These are phyloP conservation scores for Hypoxylon perforatum DNA, from an alignment of 495 filamentous ascomycete species.

Conservation along the genomic window DNA sequence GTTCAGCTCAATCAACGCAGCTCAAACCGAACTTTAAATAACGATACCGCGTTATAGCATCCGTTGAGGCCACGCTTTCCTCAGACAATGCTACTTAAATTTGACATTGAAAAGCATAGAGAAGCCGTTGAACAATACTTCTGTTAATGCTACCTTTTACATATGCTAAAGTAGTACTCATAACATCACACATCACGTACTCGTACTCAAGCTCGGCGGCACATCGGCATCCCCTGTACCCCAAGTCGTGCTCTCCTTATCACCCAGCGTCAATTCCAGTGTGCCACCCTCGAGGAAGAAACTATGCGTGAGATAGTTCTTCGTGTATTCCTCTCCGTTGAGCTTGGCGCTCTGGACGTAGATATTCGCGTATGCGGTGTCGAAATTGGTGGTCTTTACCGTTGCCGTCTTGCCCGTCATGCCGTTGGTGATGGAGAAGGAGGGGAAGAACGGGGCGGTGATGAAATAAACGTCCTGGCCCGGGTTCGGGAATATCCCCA, in stretches of 20 bases:
- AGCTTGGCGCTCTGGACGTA: constrained; percentile 74
- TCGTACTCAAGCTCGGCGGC: constrained; percentile 63
- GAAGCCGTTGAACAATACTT: no score
- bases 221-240: constrained; percentile 69
- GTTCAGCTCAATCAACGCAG: no score
- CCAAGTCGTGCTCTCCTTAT: constrained; percentile 71
- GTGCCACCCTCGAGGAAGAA: constrained; percentile 74
- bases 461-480: constrained; percentile 78
- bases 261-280: constrained; percentile 69
- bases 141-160: no score
- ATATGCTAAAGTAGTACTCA: no score
- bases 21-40: no score
- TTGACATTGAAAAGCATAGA: no score
- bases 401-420: constrained; percentile 71
- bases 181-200: background rate
- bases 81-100: no score
- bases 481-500: constrained; percentile 73
- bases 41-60: no score
- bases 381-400: constrained; percentile 69
- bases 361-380: constrained; percentile 69
- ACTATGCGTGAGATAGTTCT: constrained; percentile 73
- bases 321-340: constrained; percentile 69
- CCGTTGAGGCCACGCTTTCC: no score
- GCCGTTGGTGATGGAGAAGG: constrained; percentile 66
- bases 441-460: constrained; percentile 70